Evolutionary conservation across 495 filamentous ascomycete species (phyloP).

Genomic region (Amniculicola lignicola): DNA sequence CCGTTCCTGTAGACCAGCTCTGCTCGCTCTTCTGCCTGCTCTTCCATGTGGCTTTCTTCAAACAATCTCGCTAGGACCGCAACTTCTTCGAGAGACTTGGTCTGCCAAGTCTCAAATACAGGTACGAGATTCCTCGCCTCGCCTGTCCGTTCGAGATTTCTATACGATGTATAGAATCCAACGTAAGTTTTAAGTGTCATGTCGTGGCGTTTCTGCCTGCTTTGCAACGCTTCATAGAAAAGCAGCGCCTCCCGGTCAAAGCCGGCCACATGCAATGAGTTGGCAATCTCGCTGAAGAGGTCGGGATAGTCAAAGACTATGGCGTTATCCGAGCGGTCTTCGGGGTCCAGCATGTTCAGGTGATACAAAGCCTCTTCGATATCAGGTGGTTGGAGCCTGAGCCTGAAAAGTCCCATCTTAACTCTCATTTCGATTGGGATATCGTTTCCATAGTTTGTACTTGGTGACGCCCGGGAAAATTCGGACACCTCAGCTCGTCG

Average conservation of each 20-base stretch:
- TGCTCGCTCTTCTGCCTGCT: constrained; percentile 52
- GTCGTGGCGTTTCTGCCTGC: constrained; percentile 53
- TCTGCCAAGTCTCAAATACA: constrained; percentile 64
- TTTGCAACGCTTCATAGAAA: constrained; percentile 66
- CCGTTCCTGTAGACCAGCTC: constrained; percentile 12
- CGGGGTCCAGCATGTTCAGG: constrained; percentile 63
- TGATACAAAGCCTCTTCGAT: constrained; percentile 71
- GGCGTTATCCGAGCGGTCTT: constrained; percentile 48
- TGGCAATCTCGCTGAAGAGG: constrained; percentile 70
- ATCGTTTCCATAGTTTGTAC: constrained; percentile 60
- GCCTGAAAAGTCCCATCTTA: constrained; percentile 77
- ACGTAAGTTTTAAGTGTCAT: constrained; percentile 63
- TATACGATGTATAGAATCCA: constrained; percentile 70
- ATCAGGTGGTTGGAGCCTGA: constrained; percentile 59
- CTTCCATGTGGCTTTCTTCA: constrained; percentile 62
- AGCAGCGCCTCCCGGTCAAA: constrained; percentile 62
- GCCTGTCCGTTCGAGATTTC: constrained; percentile 55
- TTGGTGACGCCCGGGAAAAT: constrained; percentile 42
- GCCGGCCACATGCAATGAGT: constrained; percentile 58
- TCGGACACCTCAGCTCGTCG: constrained; percentile 57
- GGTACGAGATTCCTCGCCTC: constrained; percentile 60
- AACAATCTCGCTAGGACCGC: constrained; percentile 77
- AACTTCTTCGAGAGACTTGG: constrained; percentile 65
- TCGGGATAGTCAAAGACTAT: constrained; percentile 64
- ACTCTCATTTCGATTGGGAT: constrained; percentile 79